Evolutionary conservation across 1,139 yeast genomes (phyloP).

Genomic region (Nadsonia commutata): DNA sequence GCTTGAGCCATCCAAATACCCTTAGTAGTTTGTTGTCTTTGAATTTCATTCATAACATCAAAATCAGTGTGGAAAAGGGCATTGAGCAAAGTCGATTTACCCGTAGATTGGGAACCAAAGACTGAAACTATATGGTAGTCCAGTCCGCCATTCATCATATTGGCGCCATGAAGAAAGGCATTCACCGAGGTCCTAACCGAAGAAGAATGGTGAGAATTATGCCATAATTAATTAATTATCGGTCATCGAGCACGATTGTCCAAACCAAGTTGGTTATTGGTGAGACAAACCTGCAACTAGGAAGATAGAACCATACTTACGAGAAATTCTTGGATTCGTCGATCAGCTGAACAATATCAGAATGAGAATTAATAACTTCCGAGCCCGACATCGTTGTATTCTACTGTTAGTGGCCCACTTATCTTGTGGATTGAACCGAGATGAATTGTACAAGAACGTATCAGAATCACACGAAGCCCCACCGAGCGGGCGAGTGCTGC

Average conservation of each 20-base stretch:
- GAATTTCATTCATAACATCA: conserved; percentile 81
- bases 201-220: too few species aligned
- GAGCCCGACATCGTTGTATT: too few species aligned
- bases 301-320: too few species aligned
- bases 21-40: conserved; percentile 71
- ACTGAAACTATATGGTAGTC: conserved; percentile 86
- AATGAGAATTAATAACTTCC: neutral
- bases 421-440: too few species aligned
- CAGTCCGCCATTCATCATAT: conserved; percentile 38
- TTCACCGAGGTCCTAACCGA: neutral
- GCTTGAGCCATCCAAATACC: conserved; percentile 82
- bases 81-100: conserved; percentile 83
- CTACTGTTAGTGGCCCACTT: too few species aligned
- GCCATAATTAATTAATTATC: too few species aligned
- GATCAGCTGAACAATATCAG: neutral
- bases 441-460: too few species aligned
- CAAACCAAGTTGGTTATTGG: too few species aligned
- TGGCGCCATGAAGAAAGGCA: conserved; percentile 22
- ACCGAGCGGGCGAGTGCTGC: too few species aligned
- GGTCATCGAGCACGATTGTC: too few species aligned
- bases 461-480: too few species aligned
- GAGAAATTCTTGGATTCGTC: neutral
- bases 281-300: too few species aligned
- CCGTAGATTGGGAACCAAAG: conserved; percentile 94
- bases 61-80: conserved; percentile 72